Evolutionary conservation across 2,329 filamentous ascomycete genomes (phyloP), one percentile per base, ranked within the genome.

Genomic region (Paraconiothyrium brasiliense): DNA sequence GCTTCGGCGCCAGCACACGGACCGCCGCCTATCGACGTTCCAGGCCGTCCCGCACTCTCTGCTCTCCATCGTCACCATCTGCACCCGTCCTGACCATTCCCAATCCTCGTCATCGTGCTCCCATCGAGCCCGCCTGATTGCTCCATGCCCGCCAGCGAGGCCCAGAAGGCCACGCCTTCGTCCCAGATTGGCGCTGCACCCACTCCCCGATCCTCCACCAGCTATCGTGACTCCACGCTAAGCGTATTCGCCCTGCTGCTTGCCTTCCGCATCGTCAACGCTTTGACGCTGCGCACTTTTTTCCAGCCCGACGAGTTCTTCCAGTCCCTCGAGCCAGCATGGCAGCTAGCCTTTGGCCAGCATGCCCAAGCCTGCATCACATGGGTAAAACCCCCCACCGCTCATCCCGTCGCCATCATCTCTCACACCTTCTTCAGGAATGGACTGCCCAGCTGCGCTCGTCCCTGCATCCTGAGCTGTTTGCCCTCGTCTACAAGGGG

Each of bases 231-330:
- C 70, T 68, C 72, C 59, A 64, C 65, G 62, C 71, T 69, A 63
- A 52, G 55, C 61, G 48, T 74, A 58, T 70, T 78, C 55, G 64
- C 70, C 11, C 65, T 75, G 63, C 67, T 88, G 54, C 69, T 97
- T 67, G 83, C 87, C 44, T 86, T 97, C 65, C 92, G 95, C 58
- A 85, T 94, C 66, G 78, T 92, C 76, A 97, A 97, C 81, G 89
- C 93, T 35, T 84, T 95, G 70, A 88, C 85, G 64, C 84, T 96
- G 60, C 84, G 87, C 67, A 98, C 95, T 22, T 99, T 97, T 78
- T 99, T 99, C 81, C 95, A 99, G 79, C 95, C 95, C 32, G 95
- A 99, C 82, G 95, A 99, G 79, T 98, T 92, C 83, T 99, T 95
- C 74, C 95, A 99, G 76, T 91, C 93, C 1, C 86, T 98, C 48